phyloP scores from a whole-genome alignment of 1,284 basidiomycete species.

The Xerocomus amazonicus region DNA sequence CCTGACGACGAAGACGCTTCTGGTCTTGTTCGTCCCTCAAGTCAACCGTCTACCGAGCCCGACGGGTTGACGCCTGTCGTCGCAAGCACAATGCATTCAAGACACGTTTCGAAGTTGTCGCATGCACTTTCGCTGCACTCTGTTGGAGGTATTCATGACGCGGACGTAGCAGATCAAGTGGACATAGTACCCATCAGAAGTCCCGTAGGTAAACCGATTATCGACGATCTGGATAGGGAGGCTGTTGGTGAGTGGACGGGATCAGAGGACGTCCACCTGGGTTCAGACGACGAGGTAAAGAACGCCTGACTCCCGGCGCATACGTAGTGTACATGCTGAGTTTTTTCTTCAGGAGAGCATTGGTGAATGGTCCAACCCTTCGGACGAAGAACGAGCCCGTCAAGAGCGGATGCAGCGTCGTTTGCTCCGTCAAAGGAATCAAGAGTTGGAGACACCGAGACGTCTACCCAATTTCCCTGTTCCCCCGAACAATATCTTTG shows the following conservation, averaged over 20 bases:
- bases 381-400: constrained; percentile 77
- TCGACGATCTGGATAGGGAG: constrained; percentile 44
- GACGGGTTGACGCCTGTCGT: constrained; percentile 44
- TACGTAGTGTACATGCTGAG: constrained; percentile 8
- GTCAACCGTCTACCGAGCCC: constrained; percentile 17
- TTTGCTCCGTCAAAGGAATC: constrained; percentile 46
- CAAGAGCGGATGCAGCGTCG: constrained; percentile 61
- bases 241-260: constrained; percentile 75
- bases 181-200: constrained; percentile 31
- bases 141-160: constrained; percentile 47
- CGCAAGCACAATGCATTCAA: constrained; percentile 57
- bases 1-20: constrained; percentile 26
- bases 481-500: constrained; percentile 53
- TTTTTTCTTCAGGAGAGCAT: constrained; percentile 54
- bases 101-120: constrained; percentile 66
- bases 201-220: constrained; percentile 28
- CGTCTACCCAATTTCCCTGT: constrained; percentile 74
- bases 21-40: constrained; percentile 13
- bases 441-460: constrained; percentile 52
- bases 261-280: constrained; percentile 60
- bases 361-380: constrained; percentile 85
- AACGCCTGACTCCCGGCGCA: constrained; percentile 14
- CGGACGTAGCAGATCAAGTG: constrained; percentile 27
- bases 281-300: constrained; percentile 60
- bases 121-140: constrained; percentile 63